Evolutionary conservation across 225 moss, liverwort and hornwort genomes (phyloP).

Genomic region (Neckera pumila): DNA sequence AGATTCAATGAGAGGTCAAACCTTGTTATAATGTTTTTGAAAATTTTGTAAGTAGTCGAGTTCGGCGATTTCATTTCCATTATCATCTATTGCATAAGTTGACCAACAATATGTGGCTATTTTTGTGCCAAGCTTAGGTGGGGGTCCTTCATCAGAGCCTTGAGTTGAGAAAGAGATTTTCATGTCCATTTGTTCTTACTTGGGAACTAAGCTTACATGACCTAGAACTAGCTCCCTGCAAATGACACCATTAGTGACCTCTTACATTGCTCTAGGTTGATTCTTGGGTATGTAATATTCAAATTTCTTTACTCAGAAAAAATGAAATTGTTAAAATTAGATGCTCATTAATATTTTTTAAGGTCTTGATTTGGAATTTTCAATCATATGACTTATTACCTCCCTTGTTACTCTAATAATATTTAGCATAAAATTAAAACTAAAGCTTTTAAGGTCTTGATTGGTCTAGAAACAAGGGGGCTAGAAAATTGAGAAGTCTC

Average conservation of each 20-base stretch:
- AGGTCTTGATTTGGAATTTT: not conserved
- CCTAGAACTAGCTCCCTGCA: not conserved
- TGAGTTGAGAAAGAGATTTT: not conserved
- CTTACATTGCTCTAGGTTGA: not conserved
- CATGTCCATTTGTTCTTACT: not conserved
- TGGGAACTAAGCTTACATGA: not conserved
- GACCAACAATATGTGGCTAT: not conserved
- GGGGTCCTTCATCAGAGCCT: too few species aligned
- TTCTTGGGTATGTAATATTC: not conserved
- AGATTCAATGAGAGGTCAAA: not conserved
- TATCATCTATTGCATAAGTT: constrained; percentile 13
- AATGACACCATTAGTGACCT: not conserved
- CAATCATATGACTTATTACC: not conserved
- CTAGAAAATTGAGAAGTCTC: not conserved
- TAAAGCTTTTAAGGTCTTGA: not conserved
- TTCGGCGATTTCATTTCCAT: constrained; percentile 8
- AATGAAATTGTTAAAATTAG: not conserved
- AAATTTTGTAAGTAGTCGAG: constrained; percentile 21
- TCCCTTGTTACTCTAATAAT: too few species aligned
- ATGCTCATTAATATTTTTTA: not conserved
- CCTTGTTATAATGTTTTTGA: constrained; percentile 28
- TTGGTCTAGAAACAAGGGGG: too few species aligned
- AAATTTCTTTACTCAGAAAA: not conserved
- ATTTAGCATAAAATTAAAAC: not conserved
- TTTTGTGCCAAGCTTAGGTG: not conserved